phyloP scores from a whole-genome alignment of 2,329 filamentous ascomycete genomes.

The Podosphaera aphanis region DNA sequence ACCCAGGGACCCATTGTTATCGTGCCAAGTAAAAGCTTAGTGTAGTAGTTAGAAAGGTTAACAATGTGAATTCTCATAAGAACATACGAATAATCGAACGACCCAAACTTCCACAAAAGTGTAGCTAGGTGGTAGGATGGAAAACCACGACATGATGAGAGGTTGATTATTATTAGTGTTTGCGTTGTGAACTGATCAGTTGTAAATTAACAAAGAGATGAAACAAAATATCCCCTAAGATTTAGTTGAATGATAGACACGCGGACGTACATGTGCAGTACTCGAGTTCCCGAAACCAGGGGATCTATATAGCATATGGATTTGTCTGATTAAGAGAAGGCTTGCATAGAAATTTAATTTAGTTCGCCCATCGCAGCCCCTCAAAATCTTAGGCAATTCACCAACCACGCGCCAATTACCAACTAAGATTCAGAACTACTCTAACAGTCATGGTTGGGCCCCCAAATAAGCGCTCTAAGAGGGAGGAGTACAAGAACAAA shows the following conservation, averaged over 20 bases:
- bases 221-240: no score
- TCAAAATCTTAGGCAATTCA: no score
- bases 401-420: no score
- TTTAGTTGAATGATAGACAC: no score
- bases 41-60: conserved; percentile 3
- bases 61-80: background rate
- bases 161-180: no score
- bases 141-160: conserved; percentile 17
- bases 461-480: conserved; percentile 37
- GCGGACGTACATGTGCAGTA: no score
- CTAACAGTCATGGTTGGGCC: conserved; percentile 20
- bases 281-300: no score
- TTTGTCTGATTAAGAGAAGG: background rate
- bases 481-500: conserved; percentile 37
- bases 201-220: no score
- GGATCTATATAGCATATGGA: background rate
- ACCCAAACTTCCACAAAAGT: conserved; percentile 36
- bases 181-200: no score
- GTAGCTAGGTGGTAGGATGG: conserved; percentile 35
- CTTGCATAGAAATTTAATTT: background rate
- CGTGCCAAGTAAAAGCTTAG: conserved; percentile 35
- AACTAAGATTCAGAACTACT: background rate
- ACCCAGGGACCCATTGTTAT: conserved; percentile 40
- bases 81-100: conserved; percentile 35
- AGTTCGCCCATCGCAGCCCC: no score